phyloP scores from a whole-genome alignment of 768 basidiomycete genomes.

The Trametes sanguinea region DNA sequence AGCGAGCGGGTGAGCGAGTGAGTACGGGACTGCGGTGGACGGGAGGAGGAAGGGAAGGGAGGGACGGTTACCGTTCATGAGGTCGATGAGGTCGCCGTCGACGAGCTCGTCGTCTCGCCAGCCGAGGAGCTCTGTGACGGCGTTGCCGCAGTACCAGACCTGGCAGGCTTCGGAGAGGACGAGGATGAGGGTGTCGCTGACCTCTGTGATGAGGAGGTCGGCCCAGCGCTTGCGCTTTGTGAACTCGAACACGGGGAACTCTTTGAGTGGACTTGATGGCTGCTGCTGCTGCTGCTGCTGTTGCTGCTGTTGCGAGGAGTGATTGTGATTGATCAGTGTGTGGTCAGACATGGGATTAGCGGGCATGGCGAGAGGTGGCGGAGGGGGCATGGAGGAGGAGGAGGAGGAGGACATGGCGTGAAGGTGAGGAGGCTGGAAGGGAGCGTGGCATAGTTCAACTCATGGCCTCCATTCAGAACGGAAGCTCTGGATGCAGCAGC shows the following conservation, averaged over 20 bases:
- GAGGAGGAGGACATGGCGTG: background rate
- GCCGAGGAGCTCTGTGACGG: conserved; percentile 71
- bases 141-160: conserved; percentile 69
- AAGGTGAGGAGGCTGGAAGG: too few species aligned
- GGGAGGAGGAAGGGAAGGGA: background rate
- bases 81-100: conserved; percentile 62
- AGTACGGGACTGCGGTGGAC: background rate
- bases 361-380: background rate
- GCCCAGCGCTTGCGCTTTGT: conserved; percentile 88
- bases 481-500: too few species aligned
- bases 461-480: too few species aligned
- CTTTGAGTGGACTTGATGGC: conserved; percentile 10
- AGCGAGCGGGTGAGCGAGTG: background rate
- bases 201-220: conserved; percentile 74
- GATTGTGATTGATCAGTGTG: too few species aligned
- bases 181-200: conserved; percentile 71
- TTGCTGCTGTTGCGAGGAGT: too few species aligned
- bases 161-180: conserved; percentile 63
- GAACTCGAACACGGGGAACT: conserved; percentile 61
- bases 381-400: background rate
- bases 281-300: background rate
- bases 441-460: too few species aligned
- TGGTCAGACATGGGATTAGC: background rate
- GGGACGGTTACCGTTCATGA: conserved; percentile 59
- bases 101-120: conserved; percentile 76